Evolutionary conservation across 1,139 yeast species (phyloP), one percentile per base, ranked within the genome.

Genomic region (Protomyces gravidus): DNA sequence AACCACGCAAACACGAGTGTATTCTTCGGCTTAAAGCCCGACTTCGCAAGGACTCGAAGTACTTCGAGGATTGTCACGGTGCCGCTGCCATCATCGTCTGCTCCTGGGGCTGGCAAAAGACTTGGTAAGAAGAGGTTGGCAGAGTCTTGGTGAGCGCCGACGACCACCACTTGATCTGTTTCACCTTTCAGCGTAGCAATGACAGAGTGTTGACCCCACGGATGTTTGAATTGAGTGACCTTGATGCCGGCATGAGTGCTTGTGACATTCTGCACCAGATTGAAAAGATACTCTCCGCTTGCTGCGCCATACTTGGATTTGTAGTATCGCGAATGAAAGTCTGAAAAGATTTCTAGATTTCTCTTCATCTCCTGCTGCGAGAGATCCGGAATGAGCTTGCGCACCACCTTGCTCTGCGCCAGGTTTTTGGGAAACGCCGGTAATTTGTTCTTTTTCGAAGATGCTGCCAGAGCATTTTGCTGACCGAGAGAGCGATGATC

Each of bases 31-130:
- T 72, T 68, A 65, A 81, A 78, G 0, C 78, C 81, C 11, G 68
- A 60, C 23, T 73, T 75, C 17, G 80, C 72, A 46, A 86, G 73
- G 9, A 86, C 72, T 63, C 94, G 79, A 67, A 89, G 78, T 0
- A 89, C 83, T 70, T 89, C 96, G 61, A 89, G 73, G 47, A 80
- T 79, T 2, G 96, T 86, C 5, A 85, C 84, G 2, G 90, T 84
- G 6, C 97, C 97, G 2, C 92, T 83, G 1, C 96, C 96, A 70
- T 90, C 89, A 68, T 90, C 98, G 71, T 90, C 97, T 2, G 96
- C 97, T 4, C 97, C 98, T 1, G 97, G 97, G 0, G 97, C 89
- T 50, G 81, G 78, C 66, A 85, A 69, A 21, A 83, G 63, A 53
- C 76, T 77, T n/a, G 96, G 96, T 62, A 87, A 77, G 55, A 87